Evolutionary conservation across 208 protist species (phyloP), one percentile per base, ranked within the genome.

Genomic region (Novymonas esmeraldas): DNA sequence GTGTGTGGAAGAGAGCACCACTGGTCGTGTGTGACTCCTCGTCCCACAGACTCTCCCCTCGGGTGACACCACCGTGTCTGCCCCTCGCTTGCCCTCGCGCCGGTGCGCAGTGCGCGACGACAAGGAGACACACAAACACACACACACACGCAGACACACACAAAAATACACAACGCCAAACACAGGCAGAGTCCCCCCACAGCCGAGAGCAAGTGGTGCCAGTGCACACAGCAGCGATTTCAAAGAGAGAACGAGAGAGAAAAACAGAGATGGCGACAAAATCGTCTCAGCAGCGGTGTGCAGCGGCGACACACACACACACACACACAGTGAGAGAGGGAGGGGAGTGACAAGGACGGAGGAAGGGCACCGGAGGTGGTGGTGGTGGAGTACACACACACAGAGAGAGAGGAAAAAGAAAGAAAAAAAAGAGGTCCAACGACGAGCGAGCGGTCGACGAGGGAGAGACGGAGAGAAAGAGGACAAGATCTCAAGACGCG

Each of bases 391-490:
- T 9, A 50, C 10, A 26, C 20, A 29, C n/a, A 50, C 14, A 7
- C 14, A 13, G 45, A 52, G 6, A 28, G 48, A 33, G 14, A 48
- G 18, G 16, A 10, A n/a, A 48, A 39, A 39, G 14, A 18, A 58
- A 58, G 7, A 41, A 3, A 60, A 60, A 60, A 36, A 62, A 62
- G 24, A 34, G 18, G 33, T 7, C 18, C 6, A 58, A 58, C 24
- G 59, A 59, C 29, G 59, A 68, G 31, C 46, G 34, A 48, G 33
- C 31, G 9, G 34, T 33, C 29, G 55, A 44, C 38, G 44, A n/a
- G 11, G 29, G 36, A 52, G 24, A 52, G 48, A 26, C 18, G 34
- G 54, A 64, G 13, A 42, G 31, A 41, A 64, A 6, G 18, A 62
- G 28, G 22, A 2, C 4, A 2, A 48, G 14, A 5, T 24, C 2